These are phyloP conservation scores for Fusarium citri DNA, from an alignment of 2,329 filamentous ascomycete species.

Conservation along the genomic window DNA sequence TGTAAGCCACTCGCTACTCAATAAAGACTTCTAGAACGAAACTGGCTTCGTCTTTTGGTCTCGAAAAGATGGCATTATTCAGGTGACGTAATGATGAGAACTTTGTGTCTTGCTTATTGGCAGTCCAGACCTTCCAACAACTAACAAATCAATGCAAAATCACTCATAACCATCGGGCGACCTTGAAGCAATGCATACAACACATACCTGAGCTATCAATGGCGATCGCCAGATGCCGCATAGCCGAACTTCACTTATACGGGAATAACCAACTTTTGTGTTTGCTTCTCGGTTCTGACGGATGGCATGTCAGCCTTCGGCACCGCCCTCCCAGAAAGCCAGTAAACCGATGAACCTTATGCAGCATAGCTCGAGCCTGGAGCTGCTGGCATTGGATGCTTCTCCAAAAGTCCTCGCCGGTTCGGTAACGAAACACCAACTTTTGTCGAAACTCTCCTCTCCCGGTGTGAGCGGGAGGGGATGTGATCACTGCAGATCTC, in stretches of 20 bases:
- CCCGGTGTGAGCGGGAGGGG: conserved; percentile 1
- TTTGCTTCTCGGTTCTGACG: conserved; percentile 21
- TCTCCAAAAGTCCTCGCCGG: background rate
- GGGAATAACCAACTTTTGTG: conserved; percentile 9
- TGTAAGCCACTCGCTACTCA: background rate
- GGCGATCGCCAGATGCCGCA: conserved; percentile 9
- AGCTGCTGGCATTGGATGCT: background rate
- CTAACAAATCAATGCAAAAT: background rate
- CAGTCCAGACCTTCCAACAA: background rate
- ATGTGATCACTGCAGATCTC: conserved; percentile 5
- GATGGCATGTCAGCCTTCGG: conserved; percentile 23
- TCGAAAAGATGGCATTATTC: background rate
- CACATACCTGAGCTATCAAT: conserved; percentile 2
- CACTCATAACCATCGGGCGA: background rate
- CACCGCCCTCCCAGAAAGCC: background rate
- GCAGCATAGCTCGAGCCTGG: background rate
- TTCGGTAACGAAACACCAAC: conserved; percentile 9
- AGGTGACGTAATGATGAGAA: conserved; percentile 2
- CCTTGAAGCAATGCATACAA: background rate
- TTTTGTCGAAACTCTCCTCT: background rate
- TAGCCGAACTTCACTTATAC: conserved; percentile 4
- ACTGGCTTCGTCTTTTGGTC: background rate
- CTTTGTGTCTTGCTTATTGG: background rate
- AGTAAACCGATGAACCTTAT: background rate
- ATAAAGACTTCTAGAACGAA: conserved; percentile 2